Conservation (phyloP, 2,329 filamentous ascomycete species). For the Pestalotiopsis sp. region DNA sequence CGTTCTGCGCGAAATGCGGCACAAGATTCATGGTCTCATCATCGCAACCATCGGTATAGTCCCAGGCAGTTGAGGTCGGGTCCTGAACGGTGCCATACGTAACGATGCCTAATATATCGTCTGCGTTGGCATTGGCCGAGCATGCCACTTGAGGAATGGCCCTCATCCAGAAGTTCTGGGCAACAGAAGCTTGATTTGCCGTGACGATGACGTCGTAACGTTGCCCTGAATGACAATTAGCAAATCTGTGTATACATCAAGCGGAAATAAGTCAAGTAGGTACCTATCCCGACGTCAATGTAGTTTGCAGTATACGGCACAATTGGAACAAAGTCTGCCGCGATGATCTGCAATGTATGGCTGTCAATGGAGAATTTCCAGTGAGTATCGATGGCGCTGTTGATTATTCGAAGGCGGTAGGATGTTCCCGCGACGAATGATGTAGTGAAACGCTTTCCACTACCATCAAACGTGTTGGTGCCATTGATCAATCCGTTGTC, state of each 20-base stretch:
- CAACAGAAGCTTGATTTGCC: conserved; percentile 14
- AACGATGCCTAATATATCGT: conserved; percentile 25
- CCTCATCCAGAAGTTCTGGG: conserved; percentile 45
- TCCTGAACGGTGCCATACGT: conserved; percentile 32
- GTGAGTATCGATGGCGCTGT: conserved; percentile 38
- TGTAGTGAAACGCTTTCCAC: conserved; percentile 35
- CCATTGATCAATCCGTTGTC: conserved; percentile 43
- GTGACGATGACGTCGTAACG: conserved; percentile 17
- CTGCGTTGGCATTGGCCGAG: conserved; percentile 23
- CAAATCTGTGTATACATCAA: neutral
- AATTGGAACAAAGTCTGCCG: conserved; percentile 54
- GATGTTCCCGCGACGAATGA: conserved; percentile 40
- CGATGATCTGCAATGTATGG: conserved; percentile 55
- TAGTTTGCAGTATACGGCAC: conserved; percentile 47
- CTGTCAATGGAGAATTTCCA: conserved; percentile 49
- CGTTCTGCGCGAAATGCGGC: conserved; percentile 35
- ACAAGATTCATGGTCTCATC: conserved; percentile 34
- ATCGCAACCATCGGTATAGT: conserved; percentile 28
- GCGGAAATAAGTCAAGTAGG: neutral
- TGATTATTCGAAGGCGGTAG: conserved; percentile 47
- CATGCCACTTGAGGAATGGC: conserved; percentile 39
- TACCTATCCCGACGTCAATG: conserved; percentile 41
- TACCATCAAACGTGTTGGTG: conserved; percentile 30
- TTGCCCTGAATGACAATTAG: conserved; percentile 22
- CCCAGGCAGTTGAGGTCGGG: conserved; percentile 15